Base-by-base conservation (phyloP, 345 rosid species). In the Excoecaria cochinchinensis region DNA sequence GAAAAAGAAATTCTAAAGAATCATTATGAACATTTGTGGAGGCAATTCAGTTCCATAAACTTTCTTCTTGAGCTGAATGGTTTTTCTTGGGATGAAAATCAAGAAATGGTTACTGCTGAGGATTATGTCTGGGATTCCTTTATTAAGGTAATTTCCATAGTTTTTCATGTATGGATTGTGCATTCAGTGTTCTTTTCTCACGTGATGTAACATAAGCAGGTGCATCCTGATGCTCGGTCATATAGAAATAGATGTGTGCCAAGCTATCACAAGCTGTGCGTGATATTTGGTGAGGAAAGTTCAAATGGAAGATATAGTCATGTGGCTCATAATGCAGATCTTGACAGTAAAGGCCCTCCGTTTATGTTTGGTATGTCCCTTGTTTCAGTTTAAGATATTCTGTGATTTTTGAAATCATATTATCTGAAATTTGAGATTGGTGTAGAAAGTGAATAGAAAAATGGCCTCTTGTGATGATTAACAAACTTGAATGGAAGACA, bases 231-330 rank as follows among this genome's bases (percentile, higher is more conserved):
- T 74, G 78, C 69, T 67, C 77, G 56, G 39, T 79, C 77, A 31
- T 86, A 81, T 66, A 83, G 74, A 79, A 79, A 76, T 58, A 86
- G 57, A 83, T 50, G 77, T 50, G 69, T 79, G 75, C 84, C 85
- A 4, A 78, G 82, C 84, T 83, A 79, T 79, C 86, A 79, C 84
- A 86, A 83, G 79, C 84, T 86, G n/a, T 86, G 84, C 64, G 77
- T 83, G 56, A 73, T 86, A 82, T 83, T 75, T 67, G 86, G 85
- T 48, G 72, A 79, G 83, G 89, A 83, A 77, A 80, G 69, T 75
- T 75, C 69, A 64, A 70, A 77, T 52, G 79, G 73, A 70, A 75
- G 81, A 77, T 70, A 78, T 62, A 52, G 74, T 39, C 40, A 15
- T 53, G 22, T 59, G 59, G 82, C 62, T 60, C 51, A 63, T 39